Base-by-base conservation (phyloP, 1,284 basidiomycete species). In the Trichosporon asahii region DNA sequence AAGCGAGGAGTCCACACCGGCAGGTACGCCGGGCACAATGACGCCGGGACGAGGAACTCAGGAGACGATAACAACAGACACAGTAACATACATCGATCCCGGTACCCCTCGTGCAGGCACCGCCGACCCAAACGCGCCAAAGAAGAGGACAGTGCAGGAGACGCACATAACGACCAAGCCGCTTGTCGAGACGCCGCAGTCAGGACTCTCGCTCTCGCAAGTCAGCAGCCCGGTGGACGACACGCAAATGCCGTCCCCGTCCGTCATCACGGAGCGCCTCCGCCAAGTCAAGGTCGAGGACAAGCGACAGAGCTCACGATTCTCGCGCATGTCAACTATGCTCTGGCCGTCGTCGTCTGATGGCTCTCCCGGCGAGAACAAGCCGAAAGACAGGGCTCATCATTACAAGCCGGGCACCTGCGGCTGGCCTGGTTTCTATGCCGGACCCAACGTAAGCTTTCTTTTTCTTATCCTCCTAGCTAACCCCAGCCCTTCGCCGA, bases 401-500 rank as follows among this genome's bases (percentile, higher is more conserved):
- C 35, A 27, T 11, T 40, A 64, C 21, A 72, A 57, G 76, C 84
- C 70, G 78, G 87, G 72, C 79, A 83, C 78, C 64, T 92, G 93
- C 11, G 93, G 93, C 0, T 88, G 93, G 75, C 81, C 87, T 0
- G 79, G 79, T 0, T 84, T 91, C 0, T 93, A 93, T 75, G 77
- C 78, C 6, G 84, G 84, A 25, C 84, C 84, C 15, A 78, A 86
- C 69, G 89, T 89, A 73, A 78, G 86, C 83, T 21, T 33, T 2
- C 27, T 8, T 3, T 7, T 3, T 1, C 15, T 7, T 4, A 33
- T 23, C 23, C 31, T 33, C 6, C 8, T 25, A 61, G 64, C 70
- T 74, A 53, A 72, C 63, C 65, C 55, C 64, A 81, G 75, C 79
- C 83, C 0, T 83, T 80, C 72, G 76, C 78, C 67, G 84, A 85